Conservation (phyloP, 169 alveolate genomes). For the Plasmodium vivax region DNA sequence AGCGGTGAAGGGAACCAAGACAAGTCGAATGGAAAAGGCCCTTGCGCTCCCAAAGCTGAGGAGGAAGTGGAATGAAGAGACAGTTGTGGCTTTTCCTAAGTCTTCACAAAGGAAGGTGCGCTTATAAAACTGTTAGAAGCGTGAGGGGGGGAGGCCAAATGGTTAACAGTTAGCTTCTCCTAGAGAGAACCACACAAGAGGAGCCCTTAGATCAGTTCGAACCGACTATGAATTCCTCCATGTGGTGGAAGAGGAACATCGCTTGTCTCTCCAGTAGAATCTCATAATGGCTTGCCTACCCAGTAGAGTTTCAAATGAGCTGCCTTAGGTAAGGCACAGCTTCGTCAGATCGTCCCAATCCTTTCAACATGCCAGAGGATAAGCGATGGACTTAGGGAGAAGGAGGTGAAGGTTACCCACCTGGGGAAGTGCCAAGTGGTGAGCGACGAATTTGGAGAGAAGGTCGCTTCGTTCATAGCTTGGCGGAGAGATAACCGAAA, state of each 20-base stretch:
- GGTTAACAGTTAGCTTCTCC: neutral
- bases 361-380: neutral
- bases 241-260: neutral
- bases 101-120: neutral
- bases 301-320: neutral
- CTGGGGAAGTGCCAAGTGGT: neutral
- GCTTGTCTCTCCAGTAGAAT: neutral
- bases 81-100: conserved; percentile 20
- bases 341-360: neutral
- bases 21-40: conserved; percentile 36
- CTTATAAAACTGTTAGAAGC: neutral
- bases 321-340: neutral
- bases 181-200: neutral
- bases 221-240: neutral
- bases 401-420: neutral
- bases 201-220: neutral
- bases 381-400: neutral
- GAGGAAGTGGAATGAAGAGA: conserved; percentile 52
- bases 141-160: neutral
- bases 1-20: neutral
- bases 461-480: neutral
- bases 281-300: neutral
- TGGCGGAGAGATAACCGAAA: neutral
- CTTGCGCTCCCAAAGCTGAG: conserved; percentile 30
- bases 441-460: neutral